phyloP scores from a whole-genome alignment of 2,329 filamentous ascomycete genomes.

The Claviceps sp. region DNA sequence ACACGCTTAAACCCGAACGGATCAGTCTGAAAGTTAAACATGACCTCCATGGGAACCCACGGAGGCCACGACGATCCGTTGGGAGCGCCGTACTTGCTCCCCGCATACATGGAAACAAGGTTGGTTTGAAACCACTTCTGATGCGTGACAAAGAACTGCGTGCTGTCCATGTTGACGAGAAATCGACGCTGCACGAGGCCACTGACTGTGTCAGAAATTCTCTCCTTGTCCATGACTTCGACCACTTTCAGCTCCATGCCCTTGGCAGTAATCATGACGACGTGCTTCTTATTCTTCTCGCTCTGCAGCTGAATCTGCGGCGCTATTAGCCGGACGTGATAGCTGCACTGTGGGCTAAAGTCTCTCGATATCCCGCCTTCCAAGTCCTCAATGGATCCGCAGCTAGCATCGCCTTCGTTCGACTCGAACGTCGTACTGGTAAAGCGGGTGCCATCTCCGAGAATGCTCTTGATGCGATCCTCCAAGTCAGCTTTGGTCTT shows the following conservation, averaged over 20 bases:
- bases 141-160: slow-evolving; percentile 95
- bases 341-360: slow-evolving; percentile 83
- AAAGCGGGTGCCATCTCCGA: slow-evolving; percentile 73
- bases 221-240: slow-evolving; percentile 93
- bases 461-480: slow-evolving; percentile 71
- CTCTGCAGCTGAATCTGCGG: slow-evolving; percentile 97
- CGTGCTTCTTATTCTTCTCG: slow-evolving; percentile 93
- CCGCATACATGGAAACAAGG: slow-evolving; percentile 83
- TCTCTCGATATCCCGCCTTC: slow-evolving; percentile 71
- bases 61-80: slow-evolving; percentile 85
- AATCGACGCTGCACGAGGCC: slow-evolving; percentile 92
- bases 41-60: slow-evolving; percentile 96
- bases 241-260: slow-evolving; percentile 97
- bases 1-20: slow-evolving; percentile 97
- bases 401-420: slow-evolving; percentile 18
- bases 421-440: slow-evolving; percentile 32
- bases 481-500: slow-evolving; percentile 56
- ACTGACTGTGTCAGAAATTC: slow-evolving; percentile 83
- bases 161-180: slow-evolving; percentile 88
- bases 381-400: slow-evolving; percentile 44
- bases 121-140: slow-evolving; percentile 79
- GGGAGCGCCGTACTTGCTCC: slow-evolving; percentile 80
- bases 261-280: slow-evolving; percentile 92
- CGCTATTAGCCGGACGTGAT: slow-evolving; percentile 87
- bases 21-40: slow-evolving; percentile 90